Evolutionary conservation across 176 grass and related monocot genomes (phyloP).

Genomic region (Olyra latifolia): DNA sequence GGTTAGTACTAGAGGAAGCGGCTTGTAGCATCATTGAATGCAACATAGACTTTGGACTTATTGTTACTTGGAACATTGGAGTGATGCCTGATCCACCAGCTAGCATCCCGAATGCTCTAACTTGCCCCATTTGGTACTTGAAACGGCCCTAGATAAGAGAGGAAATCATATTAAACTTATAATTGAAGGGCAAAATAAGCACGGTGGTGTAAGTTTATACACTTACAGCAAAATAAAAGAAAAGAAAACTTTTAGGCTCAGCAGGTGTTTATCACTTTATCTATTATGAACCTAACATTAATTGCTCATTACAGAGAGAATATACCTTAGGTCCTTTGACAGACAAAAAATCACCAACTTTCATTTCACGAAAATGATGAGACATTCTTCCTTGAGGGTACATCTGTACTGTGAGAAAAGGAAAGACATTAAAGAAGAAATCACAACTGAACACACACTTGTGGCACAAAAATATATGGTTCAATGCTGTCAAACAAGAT

Average conservation of each 20-base stretch:
- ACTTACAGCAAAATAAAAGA: no score
- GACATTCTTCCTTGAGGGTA: constrained; percentile 99
- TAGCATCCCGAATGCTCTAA: constrained; percentile 92
- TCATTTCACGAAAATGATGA: constrained; percentile 98
- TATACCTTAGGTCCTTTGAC: constrained; percentile 96
- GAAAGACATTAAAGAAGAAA: constrained; percentile 4
- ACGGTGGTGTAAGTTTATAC: no score
- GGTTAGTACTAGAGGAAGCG: neutral
- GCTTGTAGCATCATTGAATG: neutral
- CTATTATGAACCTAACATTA: constrained; percentile 1
- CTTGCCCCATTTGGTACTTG: constrained; percentile 92
- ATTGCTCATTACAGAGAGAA: constrained; percentile 19
- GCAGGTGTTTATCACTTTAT: neutral
- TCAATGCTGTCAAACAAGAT: neutral
- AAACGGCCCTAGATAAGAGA: constrained; percentile 75
- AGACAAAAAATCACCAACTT: constrained; percentile 85
- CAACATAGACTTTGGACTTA: constrained; percentile 9
- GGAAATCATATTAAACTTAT: constrained; percentile 1
- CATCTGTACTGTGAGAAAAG: constrained; percentile 52
- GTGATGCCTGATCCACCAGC: constrained; percentile 99
- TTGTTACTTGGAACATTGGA: constrained; percentile 95
- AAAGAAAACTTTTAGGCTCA: neutral
- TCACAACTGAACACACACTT: neutral
- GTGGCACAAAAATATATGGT: neutral
- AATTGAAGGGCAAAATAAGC: neutral